These are phyloP conservation scores for Lepidium sativum DNA, from an alignment of 345 rosid species.

Conservation along the genomic window DNA sequence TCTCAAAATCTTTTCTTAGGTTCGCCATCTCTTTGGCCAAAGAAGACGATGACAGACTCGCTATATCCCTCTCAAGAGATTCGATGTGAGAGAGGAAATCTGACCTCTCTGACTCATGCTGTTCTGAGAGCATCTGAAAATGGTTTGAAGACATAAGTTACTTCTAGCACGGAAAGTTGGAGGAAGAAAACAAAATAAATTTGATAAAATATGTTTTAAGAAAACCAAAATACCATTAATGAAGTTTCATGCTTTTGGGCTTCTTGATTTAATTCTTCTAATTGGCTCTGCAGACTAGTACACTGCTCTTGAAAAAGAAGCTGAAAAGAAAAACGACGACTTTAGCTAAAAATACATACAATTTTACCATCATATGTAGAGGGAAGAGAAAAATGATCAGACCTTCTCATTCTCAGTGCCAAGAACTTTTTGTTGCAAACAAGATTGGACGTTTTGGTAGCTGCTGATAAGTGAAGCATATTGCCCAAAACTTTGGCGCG, in stretches of 20 bases:
- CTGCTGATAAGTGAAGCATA: slow-evolving; percentile 36
- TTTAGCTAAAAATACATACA: not conserved
- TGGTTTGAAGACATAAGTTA: slow-evolving; percentile 6
- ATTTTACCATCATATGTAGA: not conserved
- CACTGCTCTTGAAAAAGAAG: slow-evolving; percentile 37
- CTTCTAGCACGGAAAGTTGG: not conserved
- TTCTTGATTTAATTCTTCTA: slow-evolving; percentile 38
- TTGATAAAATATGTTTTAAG: not conserved
- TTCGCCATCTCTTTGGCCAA: slow-evolving; percentile 71
- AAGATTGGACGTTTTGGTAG: slow-evolving; percentile 32
- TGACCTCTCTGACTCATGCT: slow-evolving; percentile 45
- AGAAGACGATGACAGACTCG: slow-evolving; percentile 46
- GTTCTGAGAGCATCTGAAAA: slow-evolving; percentile 48
- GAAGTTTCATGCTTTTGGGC: slow-evolving; percentile 40
- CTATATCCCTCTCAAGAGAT: slow-evolving; percentile 63
- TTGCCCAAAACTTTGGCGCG: slow-evolving; percentile 37
- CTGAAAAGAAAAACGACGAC: slow-evolving; percentile 34
- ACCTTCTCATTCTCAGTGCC: slow-evolving; percentile 70
- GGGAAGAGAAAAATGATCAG: not conserved
- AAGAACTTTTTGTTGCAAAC: slow-evolving; percentile 39
- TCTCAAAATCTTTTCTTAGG: slow-evolving; percentile 79
- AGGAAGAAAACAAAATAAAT: not conserved
- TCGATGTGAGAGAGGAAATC: slow-evolving; percentile 50
- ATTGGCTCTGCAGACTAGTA: slow-evolving; percentile 43
- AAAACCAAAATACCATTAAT: slow-evolving; percentile 33